Base-by-base conservation (phyloP, 768 basidiomycete genomes). In the Nidularia pulvinata region DNA sequence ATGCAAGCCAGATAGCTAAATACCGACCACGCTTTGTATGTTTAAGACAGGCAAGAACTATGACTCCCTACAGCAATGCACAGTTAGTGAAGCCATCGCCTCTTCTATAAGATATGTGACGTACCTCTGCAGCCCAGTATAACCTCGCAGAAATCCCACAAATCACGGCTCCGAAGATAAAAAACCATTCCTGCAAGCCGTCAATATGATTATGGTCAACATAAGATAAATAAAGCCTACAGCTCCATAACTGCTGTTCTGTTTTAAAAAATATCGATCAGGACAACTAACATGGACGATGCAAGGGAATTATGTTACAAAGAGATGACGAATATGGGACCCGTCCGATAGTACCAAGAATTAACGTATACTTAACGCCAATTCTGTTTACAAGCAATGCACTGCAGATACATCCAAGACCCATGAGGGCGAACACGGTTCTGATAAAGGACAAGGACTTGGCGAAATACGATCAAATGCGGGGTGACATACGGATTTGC, bases 171-270 rank as follows among this genome's bases (percentile, higher is more conserved):
- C 52, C 54, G 42, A 64, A 50, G 43, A 58, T 54, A 4, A 61
- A 58, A 43, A 50, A 57, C 60, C 57, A 59, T 58, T 60, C 48
- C 54, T 56, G 43, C 36, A 32, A 14, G 39, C 3, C 13, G 22
- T 3, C 39, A n/a, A 33, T 30, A 22, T 47, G 32, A 36, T 47
- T 54, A 19, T 30, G 58, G 55, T 22, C 11, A 11, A 42, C 39
- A 5, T 13, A 13, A 11, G 5, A 11, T 16, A 42, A 42, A 13
- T 16, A 42, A 11, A 22, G 7, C 45, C 25, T 30, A 46, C 3
- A 14, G 55, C 60, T 25, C 60, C 53, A 50, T 64, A 64, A 53
- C 60, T 45, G 51, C 59, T 59, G 36, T 58, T 60, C 45, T 60
- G 60, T 35, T 62, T 56, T 59, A 43, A 49, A 33, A 30, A 30